These are phyloP conservation scores for Athelia psychrophila DNA, from an alignment of 1,284 basidiomycete species.

Conservation along the genomic window DNA sequence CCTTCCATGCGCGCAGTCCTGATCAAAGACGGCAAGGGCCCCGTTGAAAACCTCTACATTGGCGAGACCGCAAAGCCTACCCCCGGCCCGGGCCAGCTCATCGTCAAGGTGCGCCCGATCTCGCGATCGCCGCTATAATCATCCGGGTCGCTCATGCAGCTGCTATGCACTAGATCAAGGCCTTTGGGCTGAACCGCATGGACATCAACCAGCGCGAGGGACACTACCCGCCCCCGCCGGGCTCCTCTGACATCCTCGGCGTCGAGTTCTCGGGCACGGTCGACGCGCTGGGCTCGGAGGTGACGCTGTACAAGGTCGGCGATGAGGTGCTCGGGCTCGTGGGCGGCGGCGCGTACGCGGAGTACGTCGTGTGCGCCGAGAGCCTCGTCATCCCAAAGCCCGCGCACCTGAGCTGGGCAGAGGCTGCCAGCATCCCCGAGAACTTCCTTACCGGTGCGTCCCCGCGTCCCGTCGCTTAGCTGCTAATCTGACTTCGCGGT, in stretches of 20 bases:
- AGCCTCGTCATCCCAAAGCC: constrained; percentile 80
- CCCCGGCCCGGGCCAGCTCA: constrained; percentile 57
- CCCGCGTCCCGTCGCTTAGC: constrained; percentile 6
- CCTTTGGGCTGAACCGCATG: constrained; percentile 89
- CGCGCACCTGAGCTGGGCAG: constrained; percentile 69
- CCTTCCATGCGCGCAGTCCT: constrained; percentile 83
- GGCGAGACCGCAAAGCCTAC: constrained; percentile 68
- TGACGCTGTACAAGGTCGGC: constrained; percentile 62
- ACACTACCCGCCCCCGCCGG: constrained; percentile 76
- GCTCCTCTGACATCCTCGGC: constrained; percentile 77
- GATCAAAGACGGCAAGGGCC: constrained; percentile 78
- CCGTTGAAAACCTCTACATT: constrained; percentile 77
- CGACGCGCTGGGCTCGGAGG: constrained; percentile 53
- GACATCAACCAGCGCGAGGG: constrained; percentile 81
- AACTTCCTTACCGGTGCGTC: constrained; percentile 78
- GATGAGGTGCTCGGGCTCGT: constrained; percentile 89
- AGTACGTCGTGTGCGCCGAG: constrained; percentile 74
- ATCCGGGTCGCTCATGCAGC: too few relatives aligned
- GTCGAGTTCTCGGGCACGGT: constrained; percentile 89
- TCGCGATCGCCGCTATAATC: too few relatives aligned
- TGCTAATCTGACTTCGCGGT: constrained; percentile 3
- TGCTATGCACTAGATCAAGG: constrained; percentile 50
- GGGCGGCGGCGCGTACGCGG: constrained; percentile 85
- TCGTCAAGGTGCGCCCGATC: constrained; percentile 61
- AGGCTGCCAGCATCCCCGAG: constrained; percentile 87